Base-by-base conservation (phyloP, 2,329 filamentous ascomycete genomes). In the Chaetomium globosum region DNA sequence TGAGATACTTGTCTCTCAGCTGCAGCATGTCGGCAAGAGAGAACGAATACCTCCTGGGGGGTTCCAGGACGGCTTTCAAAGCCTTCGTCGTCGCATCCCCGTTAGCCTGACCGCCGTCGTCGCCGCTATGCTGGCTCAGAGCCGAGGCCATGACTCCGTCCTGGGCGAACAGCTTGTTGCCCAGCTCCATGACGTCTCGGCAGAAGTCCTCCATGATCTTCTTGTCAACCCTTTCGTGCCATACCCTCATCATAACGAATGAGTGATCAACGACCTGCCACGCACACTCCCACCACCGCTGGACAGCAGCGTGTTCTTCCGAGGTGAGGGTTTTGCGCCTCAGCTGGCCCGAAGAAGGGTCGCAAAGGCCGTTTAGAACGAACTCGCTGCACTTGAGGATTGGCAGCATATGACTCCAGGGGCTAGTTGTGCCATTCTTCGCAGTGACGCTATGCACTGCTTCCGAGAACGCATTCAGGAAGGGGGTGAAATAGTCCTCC, bases 131-230 rank as follows among this genome's bases (percentile, higher is more conserved):
- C 1, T 71, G 70, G 59, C 74, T 75, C 46, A 93, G 76, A 13
- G 91, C 90, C 54, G 89, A 90, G 2, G 91, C 87, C 68, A 99
- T 88, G 65, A 97, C 85, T 59, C 88, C 89, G 75, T 96, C 95
- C 71, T 97, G 89, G 49, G 91, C 88, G 73, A 98, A 91, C 1
- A 97, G 83, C 43, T 86, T 84, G 73, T 96, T 91, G 0, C 94
- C 93, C 73, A 97, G 91, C 72, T 98, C 92, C 86, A 99, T 99
- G 16, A 91, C 91, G 74, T 97, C 92, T 70, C 95, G 89, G 74
- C 93, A 97, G 73, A 98, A 97, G 64, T 97, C 89, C 72, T 93
- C 89, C 91, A 99, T 93, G 61, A 86, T 82, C 23, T 82, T 78
- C 74, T 92, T 95, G 59, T 94, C 89, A 65, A 91, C 87, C 4